phyloP scores from a whole-genome alignment of 2,329 filamentous ascomycete species.

The Juglanconis sp. region DNA sequence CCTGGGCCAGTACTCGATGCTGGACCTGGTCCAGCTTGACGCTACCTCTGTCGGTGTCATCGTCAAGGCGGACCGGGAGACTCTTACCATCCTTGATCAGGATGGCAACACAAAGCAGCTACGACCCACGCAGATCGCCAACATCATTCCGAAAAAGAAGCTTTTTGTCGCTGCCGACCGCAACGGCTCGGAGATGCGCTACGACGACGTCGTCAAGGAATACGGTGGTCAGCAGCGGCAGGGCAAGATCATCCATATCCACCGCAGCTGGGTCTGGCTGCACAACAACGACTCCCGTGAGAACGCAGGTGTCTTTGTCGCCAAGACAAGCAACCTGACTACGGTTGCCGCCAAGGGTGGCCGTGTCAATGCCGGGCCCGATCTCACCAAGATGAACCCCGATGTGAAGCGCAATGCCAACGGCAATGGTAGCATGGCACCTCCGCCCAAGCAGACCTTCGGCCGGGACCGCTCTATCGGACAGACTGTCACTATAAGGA shows the following conservation, averaged over 20 bases:
- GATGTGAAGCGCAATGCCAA: slow-evolving; percentile 69
- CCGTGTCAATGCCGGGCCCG: slow-evolving; percentile 69
- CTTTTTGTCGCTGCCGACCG: slow-evolving; percentile 88
- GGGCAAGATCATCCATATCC: slow-evolving; percentile 89
- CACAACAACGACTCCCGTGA: slow-evolving; percentile 81
- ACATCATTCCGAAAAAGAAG: slow-evolving; percentile 78
- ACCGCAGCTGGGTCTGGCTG: slow-evolving; percentile 87
- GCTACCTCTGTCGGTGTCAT: slow-evolving; percentile 88
- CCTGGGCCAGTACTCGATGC: slow-evolving; percentile 84
- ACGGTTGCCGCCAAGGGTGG: slow-evolving; percentile 95
- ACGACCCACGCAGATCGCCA: slow-evolving; percentile 87
- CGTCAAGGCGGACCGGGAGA: slow-evolving; percentile 92
- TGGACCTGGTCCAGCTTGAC: slow-evolving; percentile 92
- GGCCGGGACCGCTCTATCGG: slow-evolving; percentile 81
- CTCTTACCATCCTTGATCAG: slow-evolving; percentile 85
- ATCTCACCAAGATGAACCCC: slow-evolving; percentile 89
- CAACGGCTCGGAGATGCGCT: slow-evolving; percentile 86
- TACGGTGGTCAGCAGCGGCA: slow-evolving; percentile 78
- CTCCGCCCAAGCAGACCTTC: slow-evolving; percentile 64
- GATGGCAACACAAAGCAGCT: slow-evolving; percentile 78
- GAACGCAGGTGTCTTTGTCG: slow-evolving; percentile 86
- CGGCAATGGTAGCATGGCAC: slow-evolving; percentile 56
- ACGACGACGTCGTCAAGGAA: slow-evolving; percentile 91
- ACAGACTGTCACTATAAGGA: slow-evolving; percentile 85
- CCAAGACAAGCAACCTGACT: slow-evolving; percentile 77